A percentile compares a stretch with the other conserved stretches of the same genome.
These are phyloP conservation scores for Trichoderma atrobrunneum DNA, from an alignment of 2,329 filamentous ascomycete genomes.

Conservation along the genomic window DNA sequence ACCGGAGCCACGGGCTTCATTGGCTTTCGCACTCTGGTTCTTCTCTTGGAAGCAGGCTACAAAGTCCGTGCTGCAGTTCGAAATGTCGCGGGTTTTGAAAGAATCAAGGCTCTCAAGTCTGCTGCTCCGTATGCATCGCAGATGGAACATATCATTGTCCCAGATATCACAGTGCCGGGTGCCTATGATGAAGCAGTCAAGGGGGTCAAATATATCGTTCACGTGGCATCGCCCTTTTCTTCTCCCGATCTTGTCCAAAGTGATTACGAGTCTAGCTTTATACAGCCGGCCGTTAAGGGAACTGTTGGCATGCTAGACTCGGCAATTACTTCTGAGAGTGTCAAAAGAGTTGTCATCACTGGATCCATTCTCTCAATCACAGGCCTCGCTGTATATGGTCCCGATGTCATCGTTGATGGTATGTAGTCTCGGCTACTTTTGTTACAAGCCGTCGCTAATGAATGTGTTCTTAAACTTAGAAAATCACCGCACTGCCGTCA, in stretches of 20 bases:
- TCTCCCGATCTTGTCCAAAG: not conserved
- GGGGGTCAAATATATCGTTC: conserved; percentile 35
- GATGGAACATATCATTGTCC: conserved; percentile 33
- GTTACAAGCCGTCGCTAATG: not conserved
- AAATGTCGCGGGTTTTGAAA: conserved; percentile 20
- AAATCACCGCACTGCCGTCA: not conserved
- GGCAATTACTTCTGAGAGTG: conserved; percentile 30
- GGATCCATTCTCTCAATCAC: conserved; percentile 33
- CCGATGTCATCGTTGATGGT: not conserved
- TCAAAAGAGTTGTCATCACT: conserved; percentile 44
- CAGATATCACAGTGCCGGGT: conserved; percentile 35
- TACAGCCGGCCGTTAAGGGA: conserved; percentile 37
- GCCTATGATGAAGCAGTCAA: conserved; percentile 42
- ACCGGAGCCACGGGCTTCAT: conserved; percentile 33
- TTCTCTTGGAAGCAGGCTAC: conserved; percentile 27
- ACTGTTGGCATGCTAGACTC: conserved; percentile 38
- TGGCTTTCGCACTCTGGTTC: conserved; percentile 29
- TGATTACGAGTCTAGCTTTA: conserved; percentile 23
- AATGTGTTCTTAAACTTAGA: not conserved
- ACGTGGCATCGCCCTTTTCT: conserved; percentile 29
- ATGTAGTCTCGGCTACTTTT: not conserved
- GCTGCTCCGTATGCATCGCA: conserved; percentile 4
- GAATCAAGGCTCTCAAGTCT: conserved; percentile 19
- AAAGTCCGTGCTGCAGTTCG: conserved; percentile 31
- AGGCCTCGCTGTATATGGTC: not conserved